Evolutionary conservation across 306 rosid species (phyloP).

Genomic region (Vigna radiata): DNA sequence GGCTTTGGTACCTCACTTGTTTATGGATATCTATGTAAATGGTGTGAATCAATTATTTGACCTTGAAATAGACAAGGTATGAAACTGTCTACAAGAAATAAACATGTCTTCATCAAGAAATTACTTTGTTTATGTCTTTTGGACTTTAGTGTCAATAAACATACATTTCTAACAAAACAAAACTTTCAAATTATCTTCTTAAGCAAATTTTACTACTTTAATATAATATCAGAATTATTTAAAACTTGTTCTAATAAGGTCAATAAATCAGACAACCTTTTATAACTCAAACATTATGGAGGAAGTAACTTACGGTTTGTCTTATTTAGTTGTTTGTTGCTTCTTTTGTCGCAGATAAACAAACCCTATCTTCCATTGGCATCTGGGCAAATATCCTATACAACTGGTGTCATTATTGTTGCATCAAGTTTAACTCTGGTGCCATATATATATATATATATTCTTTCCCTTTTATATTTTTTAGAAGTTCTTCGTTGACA

Average conservation of each 20-base stretch:
- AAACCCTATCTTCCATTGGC: neutral
- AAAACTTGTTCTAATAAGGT: too few species aligned
- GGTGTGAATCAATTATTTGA: slow-evolving; percentile 64
- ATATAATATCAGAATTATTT: too few species aligned
- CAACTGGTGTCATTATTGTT: neutral
- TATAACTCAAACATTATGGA: too few species aligned
- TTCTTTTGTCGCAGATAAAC: neutral
- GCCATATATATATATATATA: neutral
- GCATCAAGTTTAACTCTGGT: neutral
- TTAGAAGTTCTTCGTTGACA: neutral
- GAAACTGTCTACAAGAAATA: neutral
- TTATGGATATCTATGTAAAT: slow-evolving; percentile 40
- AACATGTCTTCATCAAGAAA: neutral
- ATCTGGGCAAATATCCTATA: neutral
- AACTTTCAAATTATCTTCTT: too few species aligned
- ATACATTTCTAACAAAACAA: too few species aligned
- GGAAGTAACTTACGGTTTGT: too few species aligned
- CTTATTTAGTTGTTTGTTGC: neutral
- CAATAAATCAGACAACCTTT: too few species aligned
- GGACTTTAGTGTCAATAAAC: too few species aligned
- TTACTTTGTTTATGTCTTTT: neutral
- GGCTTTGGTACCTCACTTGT: slow-evolving; percentile 68
- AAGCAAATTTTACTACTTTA: too few species aligned
- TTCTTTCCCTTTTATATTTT: neutral
- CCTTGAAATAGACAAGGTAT: neutral